Evolutionary conservation across 768 basidiomycete genomes (phyloP), one percentile per base, ranked within the genome.

Genomic region (Auriscalpium microsporum): DNA sequence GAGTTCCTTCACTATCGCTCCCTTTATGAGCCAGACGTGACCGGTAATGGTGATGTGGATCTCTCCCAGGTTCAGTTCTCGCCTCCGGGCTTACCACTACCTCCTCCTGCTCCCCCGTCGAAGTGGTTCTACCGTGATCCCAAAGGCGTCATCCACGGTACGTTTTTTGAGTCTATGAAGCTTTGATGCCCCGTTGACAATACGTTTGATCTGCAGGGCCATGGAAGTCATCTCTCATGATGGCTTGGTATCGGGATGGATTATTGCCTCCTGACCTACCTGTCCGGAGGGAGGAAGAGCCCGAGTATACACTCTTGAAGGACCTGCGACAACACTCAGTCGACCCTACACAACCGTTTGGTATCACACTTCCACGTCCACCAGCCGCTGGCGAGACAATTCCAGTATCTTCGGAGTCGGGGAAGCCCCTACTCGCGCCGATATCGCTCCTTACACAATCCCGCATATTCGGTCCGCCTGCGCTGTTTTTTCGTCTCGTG

Each of bases 171-270:
- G 28, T 28, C 2, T 28, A 28, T 28, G 28, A 28, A 28, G 4
- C 28, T 28, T 28, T 28, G 5, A 28, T 28, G 28, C 28, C 28
- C 28, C 28, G 28, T 4, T 28, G 28, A 28, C 28, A 28, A 28
- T 7, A 28, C 28, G 5, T 28, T 28, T 28, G 28, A 57, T 23
- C 40, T 45, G 21, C 56, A 91, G 90, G 90, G 37, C 90, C 90
- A 19, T 92, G 90, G 90, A 89, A 87, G 64, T 76, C 86, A n/a
- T 79, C 82, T 21, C 74, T 91, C 47, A 93, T 93, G 90, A 89
- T 92, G 64, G 79, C 83, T 4, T 93, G 90, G 90, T 90, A 87
- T 65, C 87, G 86, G 64, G 90, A 93, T 58, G 87, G 87, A 9
- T 68, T 90, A 17, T 74, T 93, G 21, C 90, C 90, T 3, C 84